Evolutionary conservation across 768 basidiomycete genomes (phyloP), one percentile per base, ranked within the genome.

Genomic region (Trametes meyenii): DNA sequence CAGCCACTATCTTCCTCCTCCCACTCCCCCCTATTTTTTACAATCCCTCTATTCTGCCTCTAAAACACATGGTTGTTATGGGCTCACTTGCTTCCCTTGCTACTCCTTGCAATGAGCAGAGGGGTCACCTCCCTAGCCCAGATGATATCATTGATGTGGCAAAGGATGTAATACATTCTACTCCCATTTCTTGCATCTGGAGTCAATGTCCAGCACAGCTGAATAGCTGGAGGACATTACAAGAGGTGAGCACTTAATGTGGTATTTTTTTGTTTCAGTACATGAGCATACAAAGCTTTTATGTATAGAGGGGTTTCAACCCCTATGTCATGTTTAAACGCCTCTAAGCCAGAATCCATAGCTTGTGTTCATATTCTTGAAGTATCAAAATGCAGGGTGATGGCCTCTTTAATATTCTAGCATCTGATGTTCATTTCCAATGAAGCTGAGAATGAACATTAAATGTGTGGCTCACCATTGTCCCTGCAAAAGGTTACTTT

Each of bases 161-260:
- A 19, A 59, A 61, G 50, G 56, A 65, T 43, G 57, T 55, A 0
- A 26, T 67, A 2, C 58, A 44, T 16, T 14, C 36, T 21, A 40
- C 36, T n/a, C 61, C 43, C 19, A 42, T 66, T 3, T 8, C 35
- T 0, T 67, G 67, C 23, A 57, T 63, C 13, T 67, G 67, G 67
- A 29, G 29, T 21, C 36, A 36, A 5, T 67, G 67, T 46, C 17
- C 43, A 44, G 59, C 55, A 5, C 36, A 61, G 49, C 50, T 67
- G 12, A 65, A 65, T 35, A 63, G 64, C 55, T 65, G 67, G 64
- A 54, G 38, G 14, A 33, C 67, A 14, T 45, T 67, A 2, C 55
- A 58, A 26, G 61, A 67, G 67, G 67, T 65, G 42, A 53, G 66
- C 16, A 1, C 12, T 35, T 24, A n/a, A 21, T 24, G 10, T 26